Evolutionary conservation across 345 rosid genomes (phyloP), one percentile per base, ranked within the genome.

Genomic region (Pistacia integerrima): DNA sequence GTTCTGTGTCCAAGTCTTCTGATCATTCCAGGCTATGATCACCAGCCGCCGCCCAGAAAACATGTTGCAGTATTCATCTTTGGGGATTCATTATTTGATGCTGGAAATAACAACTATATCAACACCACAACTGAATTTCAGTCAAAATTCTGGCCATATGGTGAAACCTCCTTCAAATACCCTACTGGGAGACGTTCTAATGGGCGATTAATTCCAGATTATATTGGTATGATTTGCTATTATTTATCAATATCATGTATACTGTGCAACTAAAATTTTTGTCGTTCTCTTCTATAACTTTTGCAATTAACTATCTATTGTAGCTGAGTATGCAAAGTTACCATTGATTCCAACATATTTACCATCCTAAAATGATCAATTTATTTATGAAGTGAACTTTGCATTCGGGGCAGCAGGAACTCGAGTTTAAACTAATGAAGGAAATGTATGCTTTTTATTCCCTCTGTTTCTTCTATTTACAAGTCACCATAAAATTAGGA

Each of bases 41-140:
- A 49, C 52, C 12, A 8, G 12, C 12, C 52, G 10, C 12, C 12
- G 52, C 12, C 12, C 52, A 9, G 12, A 49, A 49, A 49, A 8
- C 52, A 49, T 49, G 52, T 49, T 49, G 52, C 52, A 8, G 10
- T 49, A 49, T 49, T 49, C 52, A 49, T 49, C 52, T 11, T 7
- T 49, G 52, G 52, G 12, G 52, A 49, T 49, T 49, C 52, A 22
- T 3, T 67, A 8, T 25, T 72, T 4, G 81, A 78, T 55, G 57
- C 73, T 22, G 81, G 81, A 58, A 73, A 72, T 55, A 78, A 78
- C 38, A 67, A 72, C 51, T 72, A 64, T 57, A 35, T 78, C 33
- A 77, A 77, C 35, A 67, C 63, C n/a, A 72, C 67, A n/a, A 35
- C 49, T 0, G 18, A 38, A 1, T 30, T 17, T 30, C 17, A 35